phyloP scores from a whole-genome alignment of 805 yeast genomes.

The Metschnikowia rubicola region DNA sequence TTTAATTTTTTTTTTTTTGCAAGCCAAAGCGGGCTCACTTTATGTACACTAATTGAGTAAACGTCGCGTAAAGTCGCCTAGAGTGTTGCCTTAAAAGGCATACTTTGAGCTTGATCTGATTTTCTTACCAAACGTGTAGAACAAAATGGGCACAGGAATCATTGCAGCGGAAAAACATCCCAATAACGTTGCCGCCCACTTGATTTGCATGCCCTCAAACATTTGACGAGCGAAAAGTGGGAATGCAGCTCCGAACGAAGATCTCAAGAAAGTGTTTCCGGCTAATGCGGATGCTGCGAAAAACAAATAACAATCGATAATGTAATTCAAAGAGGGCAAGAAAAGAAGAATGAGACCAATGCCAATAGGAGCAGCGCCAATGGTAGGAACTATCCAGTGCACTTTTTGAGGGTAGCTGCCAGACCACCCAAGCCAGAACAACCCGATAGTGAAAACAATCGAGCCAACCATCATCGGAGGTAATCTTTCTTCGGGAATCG shows the following conservation, averaged over 20 bases:
- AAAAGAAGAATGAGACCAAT: conserved; percentile 54
- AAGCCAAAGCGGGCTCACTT: too few species aligned
- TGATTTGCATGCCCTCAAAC: conserved; percentile 64
- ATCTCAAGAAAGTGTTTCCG: conserved; percentile 61
- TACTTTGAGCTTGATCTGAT: conserved; percentile 57
- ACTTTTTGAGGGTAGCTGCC: conserved; percentile 18
- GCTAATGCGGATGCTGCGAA: conserved; percentile 61
- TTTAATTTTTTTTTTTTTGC: too few species aligned
- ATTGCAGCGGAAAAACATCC: conserved; percentile 58
- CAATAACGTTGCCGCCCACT: conserved; percentile 76
- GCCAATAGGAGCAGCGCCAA: conserved; percentile 60
- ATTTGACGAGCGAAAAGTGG: conserved; percentile 70
- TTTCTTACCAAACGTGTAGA: conserved; percentile 43
- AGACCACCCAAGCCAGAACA: conserved; percentile 23
- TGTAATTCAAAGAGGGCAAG: conserved; percentile 65
- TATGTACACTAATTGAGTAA: too few species aligned
- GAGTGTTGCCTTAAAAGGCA: conserved; percentile 12
- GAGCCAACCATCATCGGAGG: conserved; percentile 22
- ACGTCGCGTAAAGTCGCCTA: too few species aligned
- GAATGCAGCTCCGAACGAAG: conserved; percentile 60
- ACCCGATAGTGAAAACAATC: conserved; percentile 14
- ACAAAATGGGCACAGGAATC: conserved; percentile 67
- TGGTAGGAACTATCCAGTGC: conserved; percentile 50
- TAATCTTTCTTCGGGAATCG: conserved; percentile 21
- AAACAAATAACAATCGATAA: conserved; percentile 63